Percentiles rank a stretch among this genome's conserved stretches.
Conservation (phyloP, 495 filamentous ascomycete genomes). For the Chaetomium fimeti region DNA sequence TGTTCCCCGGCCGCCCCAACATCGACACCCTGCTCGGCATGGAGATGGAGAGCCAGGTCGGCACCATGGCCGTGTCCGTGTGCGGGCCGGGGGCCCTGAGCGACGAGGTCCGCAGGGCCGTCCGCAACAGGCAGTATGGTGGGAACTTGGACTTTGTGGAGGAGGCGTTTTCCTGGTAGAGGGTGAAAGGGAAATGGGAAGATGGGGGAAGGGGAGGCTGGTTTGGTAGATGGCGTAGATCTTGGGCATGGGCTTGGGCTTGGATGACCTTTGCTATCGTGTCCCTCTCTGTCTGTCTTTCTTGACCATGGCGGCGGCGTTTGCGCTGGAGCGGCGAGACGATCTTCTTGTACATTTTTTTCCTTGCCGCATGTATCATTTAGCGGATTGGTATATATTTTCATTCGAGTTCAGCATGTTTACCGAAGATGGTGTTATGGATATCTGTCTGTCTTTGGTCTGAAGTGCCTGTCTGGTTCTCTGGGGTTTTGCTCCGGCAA, state of each 20-base stretch:
- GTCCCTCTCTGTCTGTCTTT: background rate
- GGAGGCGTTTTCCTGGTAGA: constrained; percentile 88
- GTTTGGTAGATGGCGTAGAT: background rate
- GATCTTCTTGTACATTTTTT: constrained; percentile 18
- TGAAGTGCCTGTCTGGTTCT: no score
- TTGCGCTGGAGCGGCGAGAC: background rate
- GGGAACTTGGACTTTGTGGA: constrained; percentile 85
- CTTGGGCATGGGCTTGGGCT: background rate
- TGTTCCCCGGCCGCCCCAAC: constrained; percentile 70
- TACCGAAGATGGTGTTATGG: background rate
- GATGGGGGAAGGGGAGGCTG: background rate
- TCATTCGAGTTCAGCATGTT: background rate
- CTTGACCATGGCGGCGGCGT: constrained; percentile 4
- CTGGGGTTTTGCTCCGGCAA: no score
- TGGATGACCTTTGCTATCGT: background rate
- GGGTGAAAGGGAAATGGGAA: background rate
- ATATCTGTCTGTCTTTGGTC: background rate
- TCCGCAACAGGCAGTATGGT: constrained; percentile 61
- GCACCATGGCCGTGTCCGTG: constrained; percentile 80
- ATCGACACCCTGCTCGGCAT: constrained; percentile 70
- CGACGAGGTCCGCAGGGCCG: constrained; percentile 78
- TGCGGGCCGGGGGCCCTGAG: constrained; percentile 88
- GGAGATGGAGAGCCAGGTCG: constrained; percentile 72
- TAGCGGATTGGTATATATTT: constrained; percentile 17
- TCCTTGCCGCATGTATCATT: background rate